Percentiles rank a stretch among this genome's conserved stretches.
These are phyloP conservation scores for Wallacemonas sp. DNA, from an alignment of 208 protist species.

Conservation along the genomic window DNA sequence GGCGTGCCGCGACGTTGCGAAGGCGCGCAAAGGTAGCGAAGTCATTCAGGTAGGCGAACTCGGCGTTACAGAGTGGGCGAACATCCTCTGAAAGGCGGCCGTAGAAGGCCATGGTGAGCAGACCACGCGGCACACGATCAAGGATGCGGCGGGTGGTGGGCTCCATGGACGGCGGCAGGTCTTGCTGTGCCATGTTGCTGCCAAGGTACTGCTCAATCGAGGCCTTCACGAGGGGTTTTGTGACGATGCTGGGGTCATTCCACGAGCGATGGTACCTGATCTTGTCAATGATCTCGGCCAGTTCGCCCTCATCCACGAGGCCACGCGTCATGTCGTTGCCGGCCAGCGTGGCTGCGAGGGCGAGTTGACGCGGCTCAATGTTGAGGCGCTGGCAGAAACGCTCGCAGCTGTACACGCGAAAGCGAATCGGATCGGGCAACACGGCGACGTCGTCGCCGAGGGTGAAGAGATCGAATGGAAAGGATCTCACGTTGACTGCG, in stretches of 20 bases:
- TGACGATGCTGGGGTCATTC: background rate
- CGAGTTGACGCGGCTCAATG: constrained; percentile 18
- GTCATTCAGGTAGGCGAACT: constrained; percentile 3
- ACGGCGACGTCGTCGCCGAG: background rate
- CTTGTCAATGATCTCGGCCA: background rate
- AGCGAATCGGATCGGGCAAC: background rate
- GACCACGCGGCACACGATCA: background rate
- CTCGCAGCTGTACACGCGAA: constrained; percentile 4
- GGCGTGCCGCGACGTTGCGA: background rate
- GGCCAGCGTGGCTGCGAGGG: constrained; percentile 21
- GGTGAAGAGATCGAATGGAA: constrained; percentile 11
- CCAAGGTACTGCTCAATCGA: constrained; percentile 14
- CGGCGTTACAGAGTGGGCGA: background rate
- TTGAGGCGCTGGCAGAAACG: constrained; percentile 6
- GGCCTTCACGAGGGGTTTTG: background rate
- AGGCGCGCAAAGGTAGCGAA: background rate
- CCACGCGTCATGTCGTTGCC: constrained; percentile 28
- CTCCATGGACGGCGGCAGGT: constrained; percentile 9
- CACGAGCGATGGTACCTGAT: background rate
- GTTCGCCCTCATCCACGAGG: background rate
- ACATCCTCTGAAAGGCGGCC: background rate
- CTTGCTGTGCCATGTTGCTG: too few species aligned
- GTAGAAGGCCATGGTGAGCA: constrained; percentile 12
- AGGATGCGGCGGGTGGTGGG: background rate
- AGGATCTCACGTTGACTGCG: constrained; percentile 3